Evolutionary conservation across 2,329 filamentous ascomycete genomes (phyloP).

Genomic region (Penicillium freii): DNA sequence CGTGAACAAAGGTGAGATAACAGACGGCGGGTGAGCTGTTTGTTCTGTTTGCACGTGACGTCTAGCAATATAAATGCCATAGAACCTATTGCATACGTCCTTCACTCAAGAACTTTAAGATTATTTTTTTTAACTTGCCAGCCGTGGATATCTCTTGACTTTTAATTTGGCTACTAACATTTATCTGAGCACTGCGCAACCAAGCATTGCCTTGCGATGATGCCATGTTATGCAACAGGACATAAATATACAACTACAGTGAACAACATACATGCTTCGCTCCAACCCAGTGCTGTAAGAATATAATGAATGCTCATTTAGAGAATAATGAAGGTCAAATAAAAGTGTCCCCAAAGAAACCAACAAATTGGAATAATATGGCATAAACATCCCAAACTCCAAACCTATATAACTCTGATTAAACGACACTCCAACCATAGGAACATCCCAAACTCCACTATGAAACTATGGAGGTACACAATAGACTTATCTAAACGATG

Average conservation of each 20-base stretch:
- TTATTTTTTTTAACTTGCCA: too few relatives aligned
- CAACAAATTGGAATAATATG: background rate
- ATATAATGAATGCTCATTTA: background rate
- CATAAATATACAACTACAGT: background rate
- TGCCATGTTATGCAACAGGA: background rate
- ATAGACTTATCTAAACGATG: background rate
- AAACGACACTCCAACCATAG: background rate
- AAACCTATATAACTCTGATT: background rate
- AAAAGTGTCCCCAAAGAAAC: background rate
- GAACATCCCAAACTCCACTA: background rate
- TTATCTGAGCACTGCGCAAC: too few relatives aligned
- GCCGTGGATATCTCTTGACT: background rate
- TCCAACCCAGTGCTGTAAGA: background rate
- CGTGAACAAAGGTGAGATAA: background rate
- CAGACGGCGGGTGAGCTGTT: constrained; percentile 1
- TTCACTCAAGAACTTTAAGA: background rate
- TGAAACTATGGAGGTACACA: background rate
- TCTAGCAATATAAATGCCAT: too few relatives aligned
- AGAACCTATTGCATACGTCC: background rate
- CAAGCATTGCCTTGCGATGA: background rate
- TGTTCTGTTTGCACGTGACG: background rate
- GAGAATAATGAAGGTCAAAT: background rate
- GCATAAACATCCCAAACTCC: background rate
- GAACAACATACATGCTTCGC: background rate
- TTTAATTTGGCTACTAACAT: background rate